Evolutionary conservation across 192 early-diverging fungal genomes (phyloP).

Genomic region (Funneliformis mosseae): DNA sequence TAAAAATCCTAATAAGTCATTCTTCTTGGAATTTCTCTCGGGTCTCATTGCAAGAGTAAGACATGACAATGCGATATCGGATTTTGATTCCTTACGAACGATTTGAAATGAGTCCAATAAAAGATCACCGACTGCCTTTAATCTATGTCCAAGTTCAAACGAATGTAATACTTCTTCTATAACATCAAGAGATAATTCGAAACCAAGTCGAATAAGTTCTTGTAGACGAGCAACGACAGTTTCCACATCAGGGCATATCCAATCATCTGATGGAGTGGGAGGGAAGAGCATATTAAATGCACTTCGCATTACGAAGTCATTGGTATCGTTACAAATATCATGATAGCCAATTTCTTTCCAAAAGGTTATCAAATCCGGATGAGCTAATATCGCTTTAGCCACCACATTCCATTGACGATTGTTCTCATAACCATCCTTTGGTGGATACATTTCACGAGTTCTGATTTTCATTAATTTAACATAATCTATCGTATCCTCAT

Average conservation of each 20-base stretch:
- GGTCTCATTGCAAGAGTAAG: neutral
- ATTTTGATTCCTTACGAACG: neutral
- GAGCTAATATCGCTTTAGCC: neutral
- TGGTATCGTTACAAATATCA: neutral
- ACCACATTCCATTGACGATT: slow-evolving; percentile 4
- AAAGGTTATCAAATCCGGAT: neutral
- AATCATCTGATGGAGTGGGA: neutral
- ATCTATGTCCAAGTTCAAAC: slow-evolving; percentile 3
- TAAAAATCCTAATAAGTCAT: neutral
- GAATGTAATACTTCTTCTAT: slow-evolving; percentile 14
- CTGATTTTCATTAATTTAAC: neutral
- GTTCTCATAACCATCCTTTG: neutral
- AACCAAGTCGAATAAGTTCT: neutral
- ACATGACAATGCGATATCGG: neutral
- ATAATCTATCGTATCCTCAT: neutral
- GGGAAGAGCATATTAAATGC: neutral
- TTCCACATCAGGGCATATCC: neutral
- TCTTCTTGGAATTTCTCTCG: neutral
- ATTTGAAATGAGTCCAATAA: neutral
- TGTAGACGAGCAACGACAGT: neutral
- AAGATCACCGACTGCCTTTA: neutral
- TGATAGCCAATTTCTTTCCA: slow-evolving; percentile 13
- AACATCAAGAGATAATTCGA: neutral
- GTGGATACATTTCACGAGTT: neutral
- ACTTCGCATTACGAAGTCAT: slow-evolving; percentile 6